Percentiles rank a stretch among this genome's conserved stretches.
Evolutionary conservation across 768 basidiomycete genomes (phyloP).

Genomic region (Russula vinacea): DNA sequence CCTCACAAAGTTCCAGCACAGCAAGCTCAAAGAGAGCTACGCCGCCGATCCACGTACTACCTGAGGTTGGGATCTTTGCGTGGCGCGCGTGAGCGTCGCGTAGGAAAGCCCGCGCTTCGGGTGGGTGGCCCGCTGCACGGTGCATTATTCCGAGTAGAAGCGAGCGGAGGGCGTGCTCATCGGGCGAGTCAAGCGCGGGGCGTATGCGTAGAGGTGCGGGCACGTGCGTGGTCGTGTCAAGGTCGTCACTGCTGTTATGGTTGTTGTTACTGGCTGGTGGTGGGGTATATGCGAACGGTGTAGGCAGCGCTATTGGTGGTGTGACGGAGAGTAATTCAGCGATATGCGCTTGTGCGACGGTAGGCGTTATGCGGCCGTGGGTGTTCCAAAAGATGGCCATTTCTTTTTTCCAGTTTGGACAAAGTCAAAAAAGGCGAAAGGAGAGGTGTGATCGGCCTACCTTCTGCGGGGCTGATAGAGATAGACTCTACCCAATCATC

Average conservation of each 20-base stretch:
- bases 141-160: conserved; percentile 67
- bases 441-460: conserved; percentile 38
- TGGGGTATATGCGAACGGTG: conserved; percentile 31
- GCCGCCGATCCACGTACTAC: conserved; percentile 65
- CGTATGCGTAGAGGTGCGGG: conserved; percentile 29
- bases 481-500: conserved; percentile 52
- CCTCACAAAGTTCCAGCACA: conserved; percentile 64
- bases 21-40: conserved; percentile 69
- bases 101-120: conserved; percentile 48
- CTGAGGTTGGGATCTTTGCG: conserved; percentile 37
- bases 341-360: conserved; percentile 58
- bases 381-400: conserved; percentile 80
- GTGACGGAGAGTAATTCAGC: conserved; percentile 49
- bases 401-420: conserved; percentile 44
- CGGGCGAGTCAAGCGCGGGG: conserved; percentile 56
- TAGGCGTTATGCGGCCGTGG: conserved; percentile 55
- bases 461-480: conserved; percentile 68
- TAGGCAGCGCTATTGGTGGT: conserved; percentile 42
- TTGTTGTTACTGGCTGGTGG: conserved; percentile 24
- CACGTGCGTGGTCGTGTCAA: background rate
- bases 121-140: conserved; percentile 51
- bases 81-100: conserved; percentile 49
- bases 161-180: conserved; percentile 66
- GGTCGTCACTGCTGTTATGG: conserved; percentile 1
- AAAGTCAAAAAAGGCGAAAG: background rate